Evolutionary conservation across 805 yeast genomes (phyloP).

Genomic region (Wickerhamiella occidentalis): DNA sequence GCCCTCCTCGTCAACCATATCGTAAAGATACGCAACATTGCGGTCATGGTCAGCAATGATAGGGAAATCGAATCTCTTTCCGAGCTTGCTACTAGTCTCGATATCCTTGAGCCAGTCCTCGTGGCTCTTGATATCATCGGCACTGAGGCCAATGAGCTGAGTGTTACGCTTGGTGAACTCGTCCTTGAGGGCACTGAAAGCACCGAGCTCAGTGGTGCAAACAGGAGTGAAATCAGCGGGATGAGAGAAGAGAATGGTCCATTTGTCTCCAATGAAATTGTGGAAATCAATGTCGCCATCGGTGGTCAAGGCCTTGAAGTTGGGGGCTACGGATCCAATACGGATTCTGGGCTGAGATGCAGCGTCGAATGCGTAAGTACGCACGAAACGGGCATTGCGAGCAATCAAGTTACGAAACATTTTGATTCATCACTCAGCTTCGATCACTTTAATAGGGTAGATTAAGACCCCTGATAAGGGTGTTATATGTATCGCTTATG

Average conservation of each 20-base stretch:
- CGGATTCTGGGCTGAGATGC: constrained; percentile 36
- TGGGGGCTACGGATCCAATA: constrained; percentile 79
- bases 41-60: constrained; percentile 79
- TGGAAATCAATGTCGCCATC: constrained; percentile 78
- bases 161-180: constrained; percentile 77
- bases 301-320: constrained; percentile 73
- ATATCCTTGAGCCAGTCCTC: constrained; percentile 82
- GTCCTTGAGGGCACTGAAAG: constrained; percentile 77
- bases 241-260: constrained; percentile 85
- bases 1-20: constrained; percentile 80
- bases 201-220: constrained; percentile 92
- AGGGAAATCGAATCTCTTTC: constrained; percentile 71
- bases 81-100: constrained; percentile 61
- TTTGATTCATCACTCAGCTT: background rate
- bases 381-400: constrained; percentile 1
- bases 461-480: background rate
- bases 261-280: constrained; percentile 69
- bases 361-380: constrained; percentile 18
- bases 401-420: constrained; percentile 4
- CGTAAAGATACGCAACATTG: constrained; percentile 72
- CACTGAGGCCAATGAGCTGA: constrained; percentile 82
- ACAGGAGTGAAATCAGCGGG: constrained; percentile 97
- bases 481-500: background rate
- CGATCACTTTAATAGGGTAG: background rate
- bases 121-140: constrained; percentile 71